A percentile compares a stretch with the other conserved stretches of the same genome.
These are phyloP conservation scores for Podospora conica DNA, from an alignment of 495 filamentous ascomycete genomes.

Conservation along the genomic window DNA sequence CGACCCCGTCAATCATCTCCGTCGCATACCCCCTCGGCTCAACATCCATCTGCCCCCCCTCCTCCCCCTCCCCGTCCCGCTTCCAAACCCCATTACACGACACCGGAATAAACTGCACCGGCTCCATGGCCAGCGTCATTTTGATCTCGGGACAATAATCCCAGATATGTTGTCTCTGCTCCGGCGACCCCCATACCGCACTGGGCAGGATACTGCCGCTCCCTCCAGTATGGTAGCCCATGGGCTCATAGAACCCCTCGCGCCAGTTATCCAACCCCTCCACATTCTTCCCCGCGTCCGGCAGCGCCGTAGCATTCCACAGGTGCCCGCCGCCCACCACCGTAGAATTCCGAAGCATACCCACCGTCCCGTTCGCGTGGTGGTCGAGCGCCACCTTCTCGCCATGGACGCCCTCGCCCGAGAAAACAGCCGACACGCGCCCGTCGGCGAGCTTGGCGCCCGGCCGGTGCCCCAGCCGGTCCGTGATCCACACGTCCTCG, in stretches of 20 bases:
- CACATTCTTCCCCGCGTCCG: conserved; percentile 23
- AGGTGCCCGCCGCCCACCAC: background rate
- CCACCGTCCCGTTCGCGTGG: conserved; percentile 3
- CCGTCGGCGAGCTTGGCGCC: conserved; percentile 39
- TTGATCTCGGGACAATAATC: conserved; percentile 49
- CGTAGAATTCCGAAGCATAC: background rate
- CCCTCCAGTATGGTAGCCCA: conserved; percentile 49
- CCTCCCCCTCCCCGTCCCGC: conserved; percentile 14
- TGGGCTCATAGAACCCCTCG: conserved; percentile 43
- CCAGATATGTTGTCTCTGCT: conserved; percentile 41
- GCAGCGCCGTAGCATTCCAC: background rate
- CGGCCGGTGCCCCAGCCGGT: conserved; percentile 38
- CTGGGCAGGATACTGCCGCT: conserved; percentile 32
- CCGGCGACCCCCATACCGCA: conserved; percentile 37
- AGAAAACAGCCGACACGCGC: conserved; percentile 37
- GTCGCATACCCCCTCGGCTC: conserved; percentile 18
- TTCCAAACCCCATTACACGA: conserved; percentile 37
- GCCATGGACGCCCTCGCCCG: conserved; percentile 38
- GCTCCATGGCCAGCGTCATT: conserved; percentile 46
- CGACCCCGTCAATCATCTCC: conserved; percentile 36
- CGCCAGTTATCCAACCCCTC: conserved; percentile 39
- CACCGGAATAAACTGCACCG: conserved; percentile 36
- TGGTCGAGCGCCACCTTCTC: conserved; percentile 14
- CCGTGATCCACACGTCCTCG: conserved; percentile 47
- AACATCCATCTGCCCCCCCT: conserved; percentile 2